Conservation (phyloP, 345 rosid genomes). For the Lagerstroemia speciosa region DNA sequence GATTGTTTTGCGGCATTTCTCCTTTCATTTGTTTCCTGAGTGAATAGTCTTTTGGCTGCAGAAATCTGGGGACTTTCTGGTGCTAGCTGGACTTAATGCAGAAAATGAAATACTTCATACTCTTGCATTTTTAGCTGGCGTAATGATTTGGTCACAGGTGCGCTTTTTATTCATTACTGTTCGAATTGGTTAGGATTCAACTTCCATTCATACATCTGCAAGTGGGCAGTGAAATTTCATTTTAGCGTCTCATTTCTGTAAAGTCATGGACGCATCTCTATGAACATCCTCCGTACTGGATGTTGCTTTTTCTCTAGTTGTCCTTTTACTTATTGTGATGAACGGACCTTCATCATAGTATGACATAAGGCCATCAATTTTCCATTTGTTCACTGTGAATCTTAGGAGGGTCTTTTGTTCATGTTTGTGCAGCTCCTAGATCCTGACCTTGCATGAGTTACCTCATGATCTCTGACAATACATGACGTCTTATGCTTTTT, state of each 20-base stretch:
- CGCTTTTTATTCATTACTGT: background rate
- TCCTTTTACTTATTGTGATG: background rate
- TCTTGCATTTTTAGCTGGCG: slow-evolving; percentile 85
- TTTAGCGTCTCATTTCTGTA: background rate
- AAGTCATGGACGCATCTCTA: background rate
- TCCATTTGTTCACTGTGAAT: background rate
- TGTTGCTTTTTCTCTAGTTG: background rate
- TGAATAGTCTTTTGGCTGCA: slow-evolving; percentile 26
- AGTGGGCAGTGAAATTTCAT: background rate
- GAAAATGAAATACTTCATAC: slow-evolving; percentile 90
- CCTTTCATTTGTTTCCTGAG: background rate
- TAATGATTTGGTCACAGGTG: slow-evolving; percentile 96
- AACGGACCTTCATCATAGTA: background rate
- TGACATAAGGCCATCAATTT: background rate
- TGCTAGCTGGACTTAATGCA: slow-evolving; percentile 48
- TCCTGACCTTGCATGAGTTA: background rate
- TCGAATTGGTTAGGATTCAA: background rate
- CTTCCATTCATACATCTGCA: background rate
- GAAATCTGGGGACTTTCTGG: slow-evolving; percentile 70
- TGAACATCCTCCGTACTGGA: background rate
- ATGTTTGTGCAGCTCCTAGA: background rate
- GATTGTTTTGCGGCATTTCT: background rate
- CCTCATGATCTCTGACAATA: background rate
- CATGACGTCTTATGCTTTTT: background rate
- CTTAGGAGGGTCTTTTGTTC: background rate